Conservation (phyloP, 2,329 filamentous ascomycete species). For the Zarea fungicola region DNA sequence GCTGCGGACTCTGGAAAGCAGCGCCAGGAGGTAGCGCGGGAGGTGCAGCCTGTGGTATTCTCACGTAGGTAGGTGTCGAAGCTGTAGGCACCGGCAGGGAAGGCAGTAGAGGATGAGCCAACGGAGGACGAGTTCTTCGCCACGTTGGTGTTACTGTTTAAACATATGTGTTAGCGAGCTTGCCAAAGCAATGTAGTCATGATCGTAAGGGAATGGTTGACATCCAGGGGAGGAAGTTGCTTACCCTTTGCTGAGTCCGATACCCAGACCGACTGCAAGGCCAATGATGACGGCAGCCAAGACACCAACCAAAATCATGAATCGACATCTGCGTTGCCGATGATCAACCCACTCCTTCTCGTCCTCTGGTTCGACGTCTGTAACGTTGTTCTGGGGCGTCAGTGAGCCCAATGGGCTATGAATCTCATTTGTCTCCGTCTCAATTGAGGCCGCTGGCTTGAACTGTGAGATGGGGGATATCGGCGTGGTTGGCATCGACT, state of each 20-base stretch:
- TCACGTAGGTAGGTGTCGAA: slow-evolving; percentile 54
- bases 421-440: slow-evolving; percentile 7
- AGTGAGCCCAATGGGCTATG: neutral
- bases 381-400: slow-evolving; percentile 10
- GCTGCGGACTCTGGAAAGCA: slow-evolving; percentile 51
- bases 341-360: slow-evolving; percentile 16
- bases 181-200: too few relatives aligned
- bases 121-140: neutral
- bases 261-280: slow-evolving; percentile 10
- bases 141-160: neutral
- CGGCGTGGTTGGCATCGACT: neutral
- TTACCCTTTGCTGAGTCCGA: slow-evolving; percentile 14
- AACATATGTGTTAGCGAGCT: too few relatives aligned
- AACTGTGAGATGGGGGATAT: slow-evolving; percentile 5
- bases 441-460: slow-evolving; percentile 17
- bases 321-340: slow-evolving; percentile 7
- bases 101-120: slow-evolving; percentile 25
- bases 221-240: neutral
- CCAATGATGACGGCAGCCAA: slow-evolving; percentile 11
- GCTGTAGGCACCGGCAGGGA: slow-evolving; percentile 59
- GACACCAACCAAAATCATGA: slow-evolving; percentile 14
- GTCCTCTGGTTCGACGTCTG: slow-evolving; percentile 5
- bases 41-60: slow-evolving; percentile 51
- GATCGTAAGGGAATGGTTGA: too few relatives aligned
- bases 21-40: slow-evolving; percentile 52